Evolutionary conservation across 495 filamentous ascomycete species (phyloP), one percentile per base, ranked within the genome.

Genomic region (Pyrenula massariospora): DNA sequence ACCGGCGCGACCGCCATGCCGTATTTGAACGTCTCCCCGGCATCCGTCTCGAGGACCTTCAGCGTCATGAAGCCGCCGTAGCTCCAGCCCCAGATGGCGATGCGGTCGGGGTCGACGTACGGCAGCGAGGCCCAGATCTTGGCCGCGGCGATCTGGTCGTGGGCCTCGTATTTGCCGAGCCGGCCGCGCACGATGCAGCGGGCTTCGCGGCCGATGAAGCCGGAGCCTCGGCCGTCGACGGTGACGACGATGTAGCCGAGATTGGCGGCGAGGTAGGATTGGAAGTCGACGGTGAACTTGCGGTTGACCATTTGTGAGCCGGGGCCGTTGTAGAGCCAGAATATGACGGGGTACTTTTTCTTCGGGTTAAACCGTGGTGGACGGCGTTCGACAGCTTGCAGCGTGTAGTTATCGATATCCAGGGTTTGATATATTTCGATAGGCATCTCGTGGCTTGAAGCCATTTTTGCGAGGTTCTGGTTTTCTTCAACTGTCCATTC

Each of bases 21-120:
- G 65, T 97, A 98, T 31, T 81, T 82, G 72, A 97, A 98, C 0
- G 91, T 97, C 61, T 81, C 63, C 3, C 93, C 93, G 1, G 78
- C 93, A 68, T 98, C 93, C 59, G 83, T 77, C 71, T 98, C 93
- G 1, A 98, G 79, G 2, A 89, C 91, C 73, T 98, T 98, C 55
- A 98, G 74, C n/a, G 93, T 89, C 83, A 89, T 91, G 75, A 95
- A 98, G 19, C 93, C 93, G 31, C 93, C 93, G 65, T 91, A 98
- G 59, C 87, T 93, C 93, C 93, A 98, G 36, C 93, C 93, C 93
- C 93, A 98, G 63, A 98, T 95, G 0, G 91, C 92, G 57, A 98
- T 82, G 25, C 85, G 77, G 10, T 79, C 72, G 58, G 79, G 77
- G 68, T 97, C 94, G 3, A 95, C 85, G 67, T 97, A 97, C 24